A percentile compares a stretch with the other conserved stretches of the same genome.
Evolutionary conservation across 2,329 filamentous ascomycete genomes (phyloP).

Genomic region (Cytospora paraplurivora): DNA sequence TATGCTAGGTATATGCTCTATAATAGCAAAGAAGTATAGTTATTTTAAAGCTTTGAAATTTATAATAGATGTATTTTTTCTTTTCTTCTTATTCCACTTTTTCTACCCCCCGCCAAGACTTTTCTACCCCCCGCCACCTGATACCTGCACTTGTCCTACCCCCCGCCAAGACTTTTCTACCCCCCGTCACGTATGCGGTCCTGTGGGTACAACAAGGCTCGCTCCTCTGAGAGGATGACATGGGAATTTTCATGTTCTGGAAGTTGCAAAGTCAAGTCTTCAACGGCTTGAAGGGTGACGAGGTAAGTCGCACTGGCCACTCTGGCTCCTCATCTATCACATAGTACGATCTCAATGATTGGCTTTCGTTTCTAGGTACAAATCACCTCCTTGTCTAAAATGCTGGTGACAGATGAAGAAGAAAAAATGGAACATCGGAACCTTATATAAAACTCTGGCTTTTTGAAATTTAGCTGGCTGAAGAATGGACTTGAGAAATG

Average conservation of each 20-base stretch:
- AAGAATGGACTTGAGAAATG: slow-evolving; percentile 30
- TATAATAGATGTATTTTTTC: no score
- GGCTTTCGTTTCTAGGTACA: neutral
- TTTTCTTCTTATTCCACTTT: no score
- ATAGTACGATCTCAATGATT: neutral
- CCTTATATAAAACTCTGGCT: slow-evolving; percentile 29
- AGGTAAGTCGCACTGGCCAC: neutral
- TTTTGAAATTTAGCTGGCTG: slow-evolving; percentile 29
- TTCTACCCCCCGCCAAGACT: no score
- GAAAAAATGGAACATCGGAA: slow-evolving; percentile 8
- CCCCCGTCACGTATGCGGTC: no score
- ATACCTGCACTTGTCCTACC: no score
- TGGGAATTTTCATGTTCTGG: neutral
- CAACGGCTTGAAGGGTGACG: neutral
- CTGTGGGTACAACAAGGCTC: slow-evolving; percentile 12
- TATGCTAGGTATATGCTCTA: no score
- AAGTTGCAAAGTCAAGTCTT: neutral
- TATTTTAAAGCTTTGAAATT: no score
- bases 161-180: no score
- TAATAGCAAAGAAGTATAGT: no score
- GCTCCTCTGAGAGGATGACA: neutral
- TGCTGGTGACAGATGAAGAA: slow-evolving; percentile 1
- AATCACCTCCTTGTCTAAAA: neutral
- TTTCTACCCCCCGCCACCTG: no score
- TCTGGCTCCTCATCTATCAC: neutral